phyloP scores from a whole-genome alignment of 2,329 filamentous ascomycete genomes.

The Tolypocladium inflatum region DNA sequence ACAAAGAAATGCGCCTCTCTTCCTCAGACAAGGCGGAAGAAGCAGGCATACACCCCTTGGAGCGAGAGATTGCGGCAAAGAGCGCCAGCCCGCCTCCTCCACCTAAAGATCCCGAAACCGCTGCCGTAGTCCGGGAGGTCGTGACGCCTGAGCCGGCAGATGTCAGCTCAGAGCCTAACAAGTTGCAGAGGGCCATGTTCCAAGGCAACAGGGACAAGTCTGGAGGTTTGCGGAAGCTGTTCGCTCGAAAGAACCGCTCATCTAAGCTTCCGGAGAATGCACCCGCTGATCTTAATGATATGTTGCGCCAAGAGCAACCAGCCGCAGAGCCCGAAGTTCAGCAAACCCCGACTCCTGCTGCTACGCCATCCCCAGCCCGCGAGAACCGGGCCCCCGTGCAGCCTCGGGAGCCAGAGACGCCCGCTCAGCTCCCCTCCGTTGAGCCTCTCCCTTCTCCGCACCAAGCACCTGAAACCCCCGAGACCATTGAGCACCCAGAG shows the following conservation, averaged over 20 bases:
- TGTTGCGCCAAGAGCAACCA: conserved; percentile 32
- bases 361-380: conserved; percentile 10
- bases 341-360: conserved; percentile 16
- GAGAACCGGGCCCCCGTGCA: neutral
- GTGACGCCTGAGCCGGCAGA: conserved; percentile 6
- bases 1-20: neutral
- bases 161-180: conserved; percentile 27
- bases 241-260: conserved; percentile 51
- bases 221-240: conserved; percentile 54
- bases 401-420: conserved; percentile 5
- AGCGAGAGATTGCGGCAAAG: conserved; percentile 1
- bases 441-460: neutral
- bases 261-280: conserved; percentile 49
- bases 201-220: conserved; percentile 32
- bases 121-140: neutral
- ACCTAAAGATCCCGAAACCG: conserved; percentile 11
- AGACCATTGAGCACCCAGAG: conserved; percentile 4
- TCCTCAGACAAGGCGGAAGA: conserved; percentile 3
- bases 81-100: conserved; percentile 8
- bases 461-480: neutral
- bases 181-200: conserved; percentile 36
- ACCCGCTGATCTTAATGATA: conserved; percentile 38
- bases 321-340: conserved; percentile 12
- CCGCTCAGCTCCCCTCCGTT: neutral
- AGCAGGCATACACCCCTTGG: neutral